These are phyloP conservation scores for Coemansia umbellata DNA, from an alignment of 192 early-diverging fungal genomes.

Conservation along the genomic window DNA sequence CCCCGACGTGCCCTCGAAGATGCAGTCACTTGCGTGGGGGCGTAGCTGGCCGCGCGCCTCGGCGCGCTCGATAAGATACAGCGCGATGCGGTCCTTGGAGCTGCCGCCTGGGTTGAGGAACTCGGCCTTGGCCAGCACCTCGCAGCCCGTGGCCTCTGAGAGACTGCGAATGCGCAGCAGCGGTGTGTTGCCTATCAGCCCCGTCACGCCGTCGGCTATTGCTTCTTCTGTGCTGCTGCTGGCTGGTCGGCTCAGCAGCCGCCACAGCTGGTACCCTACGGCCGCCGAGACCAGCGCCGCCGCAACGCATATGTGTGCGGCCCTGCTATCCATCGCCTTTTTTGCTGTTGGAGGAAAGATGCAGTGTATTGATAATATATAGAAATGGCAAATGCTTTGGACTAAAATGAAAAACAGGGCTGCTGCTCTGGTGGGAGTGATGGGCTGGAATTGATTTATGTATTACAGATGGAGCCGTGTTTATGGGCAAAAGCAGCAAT, in stretches of 20 bases:
- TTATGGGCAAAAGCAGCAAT: no score
- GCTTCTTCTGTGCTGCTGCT: not conserved
- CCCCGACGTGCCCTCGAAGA: conserved; percentile 95
- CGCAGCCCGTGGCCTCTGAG: conserved; percentile 87
- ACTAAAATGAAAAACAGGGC: no score
- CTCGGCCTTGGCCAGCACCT: conserved; percentile 74
- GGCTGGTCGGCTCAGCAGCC: not conserved
- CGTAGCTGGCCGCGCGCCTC: conserved; percentile 64
- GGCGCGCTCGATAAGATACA: conserved; percentile 77
- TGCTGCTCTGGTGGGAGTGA: no score
- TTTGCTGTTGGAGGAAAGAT: no score
- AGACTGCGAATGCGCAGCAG: conserved; percentile 81
- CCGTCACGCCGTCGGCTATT: conserved; percentile 62
- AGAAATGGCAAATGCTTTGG: no score
- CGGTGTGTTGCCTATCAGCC: conserved; percentile 88
- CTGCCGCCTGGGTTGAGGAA: conserved; percentile 91
- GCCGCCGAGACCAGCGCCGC: conserved; percentile 1
- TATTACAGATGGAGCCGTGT: no score
- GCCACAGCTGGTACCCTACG: conserved; percentile 2
- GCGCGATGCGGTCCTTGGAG: conserved; percentile 90
- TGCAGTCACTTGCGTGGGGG: conserved; percentile 70
- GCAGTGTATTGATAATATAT: no score
- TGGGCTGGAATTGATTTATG: no score
- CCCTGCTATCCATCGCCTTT: conserved; percentile 6
- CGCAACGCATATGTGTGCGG: conserved; percentile 1